These are phyloP conservation scores for Ascocoryne sarcoides DNA, from an alignment of 2,329 filamentous ascomycete species.

Conservation along the genomic window DNA sequence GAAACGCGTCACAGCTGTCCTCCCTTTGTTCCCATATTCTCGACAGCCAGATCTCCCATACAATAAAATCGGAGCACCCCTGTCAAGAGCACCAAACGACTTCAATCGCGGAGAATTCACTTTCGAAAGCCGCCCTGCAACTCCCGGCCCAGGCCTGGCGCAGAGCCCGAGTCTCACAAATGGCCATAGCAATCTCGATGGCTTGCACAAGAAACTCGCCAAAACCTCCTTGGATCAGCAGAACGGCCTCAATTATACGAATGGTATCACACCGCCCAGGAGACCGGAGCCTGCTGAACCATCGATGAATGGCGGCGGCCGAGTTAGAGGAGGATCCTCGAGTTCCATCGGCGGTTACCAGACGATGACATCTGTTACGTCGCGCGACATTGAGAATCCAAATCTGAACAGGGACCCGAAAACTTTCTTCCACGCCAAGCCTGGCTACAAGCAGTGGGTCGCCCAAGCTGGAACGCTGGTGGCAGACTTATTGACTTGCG, in stretches of 20 bases:
- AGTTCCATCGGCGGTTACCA: too few relatives aligned
- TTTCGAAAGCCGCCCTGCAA: constrained; percentile 86
- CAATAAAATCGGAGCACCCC: constrained; percentile 86
- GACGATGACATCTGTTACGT: constrained; percentile 37
- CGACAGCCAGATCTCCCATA: constrained; percentile 94
- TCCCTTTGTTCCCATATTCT: constrained; percentile 94
- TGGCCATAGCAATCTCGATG: constrained; percentile 47
- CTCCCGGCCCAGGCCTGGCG: constrained; percentile 65
- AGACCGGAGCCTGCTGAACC: constrained; percentile 33
- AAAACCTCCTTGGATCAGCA: constrained; percentile 54
- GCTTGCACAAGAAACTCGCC: constrained; percentile 63
- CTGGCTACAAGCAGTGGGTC: constrained; percentile 97
- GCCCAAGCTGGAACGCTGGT: constrained; percentile 93
- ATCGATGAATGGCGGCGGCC: constrained; percentile 21
- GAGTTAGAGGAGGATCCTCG: constrained; percentile 18
- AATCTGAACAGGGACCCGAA: constrained; percentile 42
- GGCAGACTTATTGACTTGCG: constrained; percentile 88
- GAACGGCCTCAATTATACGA: constrained; percentile 34
- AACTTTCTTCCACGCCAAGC: constrained; percentile 67
- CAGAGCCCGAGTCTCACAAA: constrained; percentile 51
- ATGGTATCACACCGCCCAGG: constrained; percentile 30
- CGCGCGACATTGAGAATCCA: constrained; percentile 56
- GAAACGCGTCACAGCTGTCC: constrained; percentile 83
- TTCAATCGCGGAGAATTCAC: constrained; percentile 58
- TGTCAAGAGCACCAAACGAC: constrained; percentile 56